Evolutionary conservation across 2,329 filamentous ascomycete genomes (phyloP), one percentile per base, ranked within the genome.

Genomic region (Tolypocladium tropicale): DNA sequence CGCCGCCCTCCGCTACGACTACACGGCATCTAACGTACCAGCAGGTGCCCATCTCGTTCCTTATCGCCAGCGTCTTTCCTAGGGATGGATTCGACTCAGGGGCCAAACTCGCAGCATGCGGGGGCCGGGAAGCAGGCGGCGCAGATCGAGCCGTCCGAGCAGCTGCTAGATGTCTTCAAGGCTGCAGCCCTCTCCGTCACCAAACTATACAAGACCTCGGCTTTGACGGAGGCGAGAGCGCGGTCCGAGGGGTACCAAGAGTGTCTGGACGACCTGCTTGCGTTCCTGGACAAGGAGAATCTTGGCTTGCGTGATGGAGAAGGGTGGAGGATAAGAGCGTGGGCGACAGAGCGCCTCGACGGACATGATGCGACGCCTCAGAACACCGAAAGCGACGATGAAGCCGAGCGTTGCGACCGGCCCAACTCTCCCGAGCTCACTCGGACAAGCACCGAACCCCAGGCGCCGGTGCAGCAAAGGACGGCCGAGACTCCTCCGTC

Each of bases 141-240:
- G 46, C 66, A 66, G 49, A 63, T 62, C 65, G 68, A 73, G 63
- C 74, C 76, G 21, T 79, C 81, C 21, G 83, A 86, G 66, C 79
- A 84, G 67, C 83, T 96, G 52, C 83, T 96, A 57, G 86, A 93
- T 64, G 86, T 90, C 57, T 99, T 99, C 79, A 94, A 91, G 71
- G 85, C 88, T 18, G 94, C 94, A 36, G 94, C 94, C 23, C 79
- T 96, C 36, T 95, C 91, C 6, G 92, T 97, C 55, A 97, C 94
- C 52, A 96, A 95, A 67, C 84, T 99, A 16, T 97, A 97, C 76
- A 96, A 96, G 73, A 92, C 86, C 41, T 93, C 93, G 3, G 87
- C 89, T 14, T 79, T 84, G 34, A 88, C 89, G 52, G 86, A 94
- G 68, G 79, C 86, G 53, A 85, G 86, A 65, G 85, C 90, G 51